phyloP scores from a whole-genome alignment of 768 basidiomycete genomes.

The Glaciozyma antarctica region DNA sequence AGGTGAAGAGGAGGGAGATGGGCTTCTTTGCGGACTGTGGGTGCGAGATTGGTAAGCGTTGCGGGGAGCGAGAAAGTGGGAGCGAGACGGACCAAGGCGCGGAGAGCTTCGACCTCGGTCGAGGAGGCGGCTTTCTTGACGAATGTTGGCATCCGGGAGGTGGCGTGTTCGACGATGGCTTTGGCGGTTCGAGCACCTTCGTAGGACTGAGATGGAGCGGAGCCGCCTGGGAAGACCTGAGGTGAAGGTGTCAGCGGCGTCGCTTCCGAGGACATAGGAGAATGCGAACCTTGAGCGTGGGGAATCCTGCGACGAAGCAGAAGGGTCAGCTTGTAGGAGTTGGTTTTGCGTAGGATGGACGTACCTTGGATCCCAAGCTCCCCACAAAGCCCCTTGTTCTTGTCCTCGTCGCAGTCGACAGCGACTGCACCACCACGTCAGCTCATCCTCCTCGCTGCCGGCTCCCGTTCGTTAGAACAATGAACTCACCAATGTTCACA shows the following conservation, averaged over 20 bases:
- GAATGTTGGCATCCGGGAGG: conserved; percentile 31
- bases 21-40: conserved; percentile 29
- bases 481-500: conserved; percentile 32
- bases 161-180: conserved; percentile 30
- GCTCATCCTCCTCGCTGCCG: neutral
- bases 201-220: conserved; percentile 27
- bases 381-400: conserved; percentile 33
- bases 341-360: neutral
- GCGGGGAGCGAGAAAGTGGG: neutral
- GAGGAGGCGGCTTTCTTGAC: conserved; percentile 25
- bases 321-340: no score
- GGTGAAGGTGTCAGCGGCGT: neutral
- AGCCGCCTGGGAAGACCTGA: conserved; percentile 29
- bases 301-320: conserved; percentile 27
- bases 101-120: conserved; percentile 21
- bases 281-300: conserved; percentile 30
- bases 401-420: conserved; percentile 35
- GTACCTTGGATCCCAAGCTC: conserved; percentile 29
- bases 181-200: conserved; percentile 30
- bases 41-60: neutral
- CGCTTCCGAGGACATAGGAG: no score
- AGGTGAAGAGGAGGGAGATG: conserved; percentile 34
- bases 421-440: conserved; percentile 9
- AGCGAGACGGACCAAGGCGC: conserved; percentile 6
- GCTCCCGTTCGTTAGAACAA: neutral